These are phyloP conservation scores for Breynia disticha DNA, from an alignment of 441 rosid species.

Conservation along the genomic window DNA sequence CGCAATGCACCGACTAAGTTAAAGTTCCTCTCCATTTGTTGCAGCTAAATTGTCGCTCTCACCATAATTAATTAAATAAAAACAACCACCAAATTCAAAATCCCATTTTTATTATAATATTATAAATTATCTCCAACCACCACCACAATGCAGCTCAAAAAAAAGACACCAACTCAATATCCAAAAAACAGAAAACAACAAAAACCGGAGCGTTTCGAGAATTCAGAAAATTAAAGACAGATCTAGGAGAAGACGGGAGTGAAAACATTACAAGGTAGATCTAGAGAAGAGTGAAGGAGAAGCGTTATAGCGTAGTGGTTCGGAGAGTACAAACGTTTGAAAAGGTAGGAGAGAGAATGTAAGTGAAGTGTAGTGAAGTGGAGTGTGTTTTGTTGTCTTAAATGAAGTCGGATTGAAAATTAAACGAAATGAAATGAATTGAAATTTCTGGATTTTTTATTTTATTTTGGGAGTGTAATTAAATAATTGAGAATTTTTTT, in stretches of 20 bases:
- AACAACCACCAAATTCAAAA: too few relatives aligned
- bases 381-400: background rate
- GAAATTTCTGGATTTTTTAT: too few relatives aligned
- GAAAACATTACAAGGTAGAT: background rate
- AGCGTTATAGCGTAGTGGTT: background rate
- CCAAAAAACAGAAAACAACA: background rate
- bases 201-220: background rate
- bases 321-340: background rate
- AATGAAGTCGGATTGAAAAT: background rate
- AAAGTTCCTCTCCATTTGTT: constrained; percentile 5
- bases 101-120: too few relatives aligned
- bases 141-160: constrained; percentile 6
- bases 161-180: constrained; percentile 7
- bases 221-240: background rate
- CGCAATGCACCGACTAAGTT: constrained; percentile 10
- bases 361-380: background rate
- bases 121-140: background rate
- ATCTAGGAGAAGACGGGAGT: background rate
- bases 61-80: background rate
- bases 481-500: too few relatives aligned
- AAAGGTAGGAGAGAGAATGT: background rate
- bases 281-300: background rate
- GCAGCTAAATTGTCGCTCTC: constrained; percentile 21
- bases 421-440: too few relatives aligned
- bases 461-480: too few relatives aligned